These are phyloP conservation scores for Colletotrichum sidae DNA, from an alignment of 2,329 filamentous ascomycete genomes.

Conservation along the genomic window DNA sequence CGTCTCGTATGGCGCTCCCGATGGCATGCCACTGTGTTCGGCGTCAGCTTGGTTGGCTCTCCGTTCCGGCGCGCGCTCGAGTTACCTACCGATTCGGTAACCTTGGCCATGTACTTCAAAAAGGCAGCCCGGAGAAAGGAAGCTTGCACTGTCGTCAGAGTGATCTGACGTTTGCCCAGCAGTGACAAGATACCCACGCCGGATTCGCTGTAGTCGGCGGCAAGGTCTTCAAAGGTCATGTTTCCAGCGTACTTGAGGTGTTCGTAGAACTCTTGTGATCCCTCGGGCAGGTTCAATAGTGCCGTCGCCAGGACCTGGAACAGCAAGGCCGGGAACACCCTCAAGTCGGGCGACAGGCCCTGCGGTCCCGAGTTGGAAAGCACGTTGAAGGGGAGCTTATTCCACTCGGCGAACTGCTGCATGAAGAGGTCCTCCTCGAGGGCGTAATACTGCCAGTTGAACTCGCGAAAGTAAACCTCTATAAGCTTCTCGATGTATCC, in stretches of 20 bases:
- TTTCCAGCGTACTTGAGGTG: constrained; percentile 68
- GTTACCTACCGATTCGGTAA: constrained; percentile 65
- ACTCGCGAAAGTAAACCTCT: constrained; percentile 65
- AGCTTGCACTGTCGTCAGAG: constrained; percentile 67
- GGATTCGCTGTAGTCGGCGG: constrained; percentile 70
- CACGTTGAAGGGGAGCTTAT: constrained; percentile 62
- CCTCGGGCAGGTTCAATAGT: constrained; percentile 63
- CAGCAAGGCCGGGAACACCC: constrained; percentile 69
- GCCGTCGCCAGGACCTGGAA: constrained; percentile 69
- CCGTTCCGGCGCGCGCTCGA: neutral
- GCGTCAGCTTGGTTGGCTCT: constrained; percentile 1
- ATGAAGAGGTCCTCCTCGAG: constrained; percentile 66
- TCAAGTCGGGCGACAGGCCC: constrained; percentile 61
- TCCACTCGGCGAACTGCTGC: constrained; percentile 65
- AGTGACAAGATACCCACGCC: constrained; percentile 64
- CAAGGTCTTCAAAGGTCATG: constrained; percentile 71
- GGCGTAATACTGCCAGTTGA: constrained; percentile 70
- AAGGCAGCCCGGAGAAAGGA: constrained; percentile 68
- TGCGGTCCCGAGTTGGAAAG: constrained; percentile 62
- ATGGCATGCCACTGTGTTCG: constrained; percentile 64
- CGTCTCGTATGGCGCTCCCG: constrained; percentile 68
- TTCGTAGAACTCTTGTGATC: constrained; percentile 61
- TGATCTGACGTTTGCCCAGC: constrained; percentile 68
- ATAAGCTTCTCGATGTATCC: constrained; percentile 66
- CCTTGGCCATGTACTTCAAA: constrained; percentile 68